Base-by-base conservation (phyloP, 2,329 filamentous ascomycete genomes). In the Fusarium redolens region DNA sequence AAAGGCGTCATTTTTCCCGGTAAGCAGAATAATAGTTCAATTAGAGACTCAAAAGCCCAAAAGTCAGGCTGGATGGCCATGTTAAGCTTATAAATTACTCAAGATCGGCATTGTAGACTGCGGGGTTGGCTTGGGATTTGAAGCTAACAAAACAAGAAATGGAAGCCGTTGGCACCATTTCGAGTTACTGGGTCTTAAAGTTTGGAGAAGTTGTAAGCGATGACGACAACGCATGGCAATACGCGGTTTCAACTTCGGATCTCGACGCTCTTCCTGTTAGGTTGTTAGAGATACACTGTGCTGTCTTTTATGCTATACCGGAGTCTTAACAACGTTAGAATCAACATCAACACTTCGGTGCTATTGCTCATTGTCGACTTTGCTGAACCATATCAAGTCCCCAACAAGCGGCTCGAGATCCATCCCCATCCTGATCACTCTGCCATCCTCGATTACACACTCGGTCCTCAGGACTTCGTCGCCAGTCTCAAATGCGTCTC, bases 341-440 rank as follows among this genome's bases (percentile, higher is more conserved):
- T 9, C 0, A 20, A 10, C 8, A 0, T 4, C 4, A 18, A 18
- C 4, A 18, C 2, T 2, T 28, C 12, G 7, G 4, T 20, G 8
- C 7, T 45, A 31, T 43, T 31, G 20, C 4, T 20, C 3, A 10
- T 13, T 31, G 10, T 15, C 7, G 31, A 37, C 30, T 22, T 22
- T 63, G 5, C 75, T 52, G 30, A 79, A 77, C 75, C 76, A 78
- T 43, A 78, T 71, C 18, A 67, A 45, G 4, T 73, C 64, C 0
- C 62, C 54, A 28, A 76, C 12, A 2, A 66, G 41, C 8, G 66
- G 61, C 22, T 78, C 76, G 1, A 79, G 28, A 13, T 67, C 59
- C 15, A 78, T 41, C 0, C 77, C 77, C 60, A 79, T 54, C 28
- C 33, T 67, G 5, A 57, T 6, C 1, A 64, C 70, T 13, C 20